Evolutionary conservation across 768 basidiomycete species (phyloP), one percentile per base, ranked within the genome.

Genomic region (Chlorophyllum brunneum): DNA sequence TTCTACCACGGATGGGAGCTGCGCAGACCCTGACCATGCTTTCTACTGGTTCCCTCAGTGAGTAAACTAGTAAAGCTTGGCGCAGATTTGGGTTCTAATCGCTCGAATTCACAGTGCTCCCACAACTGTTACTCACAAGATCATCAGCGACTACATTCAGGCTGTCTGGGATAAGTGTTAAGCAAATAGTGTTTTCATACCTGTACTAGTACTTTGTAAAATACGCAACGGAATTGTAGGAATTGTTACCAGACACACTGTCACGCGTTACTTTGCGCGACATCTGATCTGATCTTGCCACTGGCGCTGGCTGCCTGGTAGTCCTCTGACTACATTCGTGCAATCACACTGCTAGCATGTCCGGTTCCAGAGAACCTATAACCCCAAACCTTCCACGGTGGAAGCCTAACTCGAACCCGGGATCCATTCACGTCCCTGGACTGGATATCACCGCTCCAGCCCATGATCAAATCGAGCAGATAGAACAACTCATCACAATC

Each of bases 401-500:
- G 84, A 72, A 75, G 55, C 86, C 88, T 6, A 81, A 74, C 24
- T 56, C 72, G 4, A 79, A 91, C 65, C 83, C 88, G 15, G 60
- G 76, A 1, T 75, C 77, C 39, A 90, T 92, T 48, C 64, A 72
- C 11, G 73, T 92, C 2, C 84, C 88, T 6, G 89, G 90, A 0
- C 73, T 92, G 31, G 86, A 92, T 60, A 79, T 77, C 0, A 74
- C 71, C 8, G 86, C 87, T 20, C 75, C 87, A 18, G 71, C 83
- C 22, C 78, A 78, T 54, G 92, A 86, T 61, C 94, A 97, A 70
- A 86, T 93, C 48, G 92, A 95, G 62, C 91, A 95, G 68, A 92
- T 97, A 53, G 95, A 98, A 67, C 95, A 97, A 64, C 77, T 95
- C 61, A 95, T 95, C 56, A 94, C 95, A 7, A 78, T 94, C 47